These are phyloP conservation scores for Terana coerulea DNA, from an alignment of 768 basidiomycete species.

Conservation along the genomic window DNA sequence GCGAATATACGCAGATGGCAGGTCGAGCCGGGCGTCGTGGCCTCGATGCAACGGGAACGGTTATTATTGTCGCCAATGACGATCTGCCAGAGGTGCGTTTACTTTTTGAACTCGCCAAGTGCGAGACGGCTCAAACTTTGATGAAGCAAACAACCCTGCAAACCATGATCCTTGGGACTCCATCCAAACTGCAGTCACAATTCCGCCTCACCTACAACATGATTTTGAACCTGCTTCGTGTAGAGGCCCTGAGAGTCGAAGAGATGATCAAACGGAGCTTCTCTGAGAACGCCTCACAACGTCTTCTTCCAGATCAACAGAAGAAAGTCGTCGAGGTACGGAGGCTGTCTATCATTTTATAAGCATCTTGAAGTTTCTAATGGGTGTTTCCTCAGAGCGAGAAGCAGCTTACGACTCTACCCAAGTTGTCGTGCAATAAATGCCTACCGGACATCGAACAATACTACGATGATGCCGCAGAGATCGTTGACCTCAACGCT, in stretches of 20 bases:
- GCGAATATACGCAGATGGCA: conserved; percentile 99
- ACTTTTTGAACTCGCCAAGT: neutral
- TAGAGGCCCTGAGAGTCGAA: conserved; percentile 93
- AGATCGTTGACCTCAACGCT: conserved; percentile 61
- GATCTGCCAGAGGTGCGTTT: conserved; percentile 76
- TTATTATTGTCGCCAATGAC: conserved; percentile 84
- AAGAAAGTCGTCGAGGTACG: conserved; percentile 78
- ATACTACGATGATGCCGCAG: conserved; percentile 70
- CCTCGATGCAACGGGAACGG: conserved; percentile 91
- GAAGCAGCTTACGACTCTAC: conserved; percentile 55
- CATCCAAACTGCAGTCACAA: conserved; percentile 90
- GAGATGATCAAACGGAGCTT: conserved; percentile 99
- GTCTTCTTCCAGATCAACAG: conserved; percentile 90
- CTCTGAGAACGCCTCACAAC: conserved; percentile 95
- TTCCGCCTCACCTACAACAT: conserved; percentile 99
- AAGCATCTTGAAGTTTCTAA: neutral
- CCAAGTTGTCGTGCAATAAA: conserved; percentile 61
- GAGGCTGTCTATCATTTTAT: conserved; percentile 1
- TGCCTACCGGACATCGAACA: conserved; percentile 71
- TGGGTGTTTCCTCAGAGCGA: conserved; percentile 53
- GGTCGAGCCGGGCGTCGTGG: conserved; percentile 96
- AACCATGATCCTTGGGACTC: conserved; percentile 92
- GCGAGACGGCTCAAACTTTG: neutral
- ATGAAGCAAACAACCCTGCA: conserved; percentile 68
- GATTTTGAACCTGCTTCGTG: conserved; percentile 94